Evolutionary conservation across 2,329 filamentous ascomycete genomes (phyloP), one percentile per base, ranked within the genome.

Genomic region (Zasmidium citrigriseum): DNA sequence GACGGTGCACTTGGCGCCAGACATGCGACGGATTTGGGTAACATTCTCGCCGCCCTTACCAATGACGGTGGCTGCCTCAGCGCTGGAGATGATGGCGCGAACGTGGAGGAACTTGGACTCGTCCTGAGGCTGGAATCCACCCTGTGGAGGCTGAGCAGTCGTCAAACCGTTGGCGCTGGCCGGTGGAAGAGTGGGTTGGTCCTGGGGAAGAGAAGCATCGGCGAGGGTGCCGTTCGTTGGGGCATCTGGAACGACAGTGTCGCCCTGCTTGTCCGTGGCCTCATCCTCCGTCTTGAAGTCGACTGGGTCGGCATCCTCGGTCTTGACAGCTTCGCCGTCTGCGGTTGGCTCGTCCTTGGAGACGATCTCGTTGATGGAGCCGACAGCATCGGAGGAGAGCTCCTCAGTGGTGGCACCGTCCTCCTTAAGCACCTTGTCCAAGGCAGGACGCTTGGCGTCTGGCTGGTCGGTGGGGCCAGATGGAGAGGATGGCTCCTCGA

Each of bases 1-100:
- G 68, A 99, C 95, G 49, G 95, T 99, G 81, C 95, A 99, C 80
- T 98, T 98, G 66, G 95, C 95, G 69, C 92, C 93, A 53, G 95
- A 97, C 78, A 96, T 83, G 74, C 91, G 91, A 67, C 95, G 88
- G 72, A 99, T 98, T 78, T 96, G 91, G 67, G 93, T 96, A 49
- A 99, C 95, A 72, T 99, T 99, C 82, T 99, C 95, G 73, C 95
- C 95, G 64, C 93, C 93, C 80, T 99, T 99, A 73, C 95, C 95
- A 77, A 99, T 99, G 66, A 97, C 91, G 50, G 95, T 99, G 41
- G 95, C 95, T 67, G 95, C 95, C 77, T 99, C 95, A 47, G 92
- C 91, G 76, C 93, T 99, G 53, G 93, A 96, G 70, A 99, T 99
- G 70, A 97, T 93, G 56, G 95, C 91, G 67, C 95, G 90, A 69